phyloP scores from a whole-genome alignment of 2,329 filamentous ascomycete genomes.

The Diplodia seriata region DNA sequence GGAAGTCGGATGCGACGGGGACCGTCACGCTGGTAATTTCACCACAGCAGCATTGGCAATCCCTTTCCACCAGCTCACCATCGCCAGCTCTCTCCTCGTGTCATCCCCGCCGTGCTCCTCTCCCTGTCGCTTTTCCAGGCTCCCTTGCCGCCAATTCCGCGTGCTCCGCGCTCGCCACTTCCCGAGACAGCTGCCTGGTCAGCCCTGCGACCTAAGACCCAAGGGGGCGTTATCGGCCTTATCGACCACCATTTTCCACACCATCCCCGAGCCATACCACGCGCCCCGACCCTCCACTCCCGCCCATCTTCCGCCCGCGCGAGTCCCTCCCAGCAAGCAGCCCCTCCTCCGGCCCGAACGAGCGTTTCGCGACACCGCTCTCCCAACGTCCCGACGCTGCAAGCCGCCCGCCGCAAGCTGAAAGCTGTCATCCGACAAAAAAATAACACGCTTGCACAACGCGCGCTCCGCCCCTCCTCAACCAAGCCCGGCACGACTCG shows the following conservation, averaged over 20 bases:
- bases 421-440: constrained; percentile 9
- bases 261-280: constrained; percentile 15
- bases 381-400: constrained; percentile 6
- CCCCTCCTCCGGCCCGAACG: background rate
- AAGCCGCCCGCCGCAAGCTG: constrained; percentile 1
- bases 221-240: constrained; percentile 25
- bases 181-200: constrained; percentile 23
- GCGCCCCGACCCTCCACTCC: background rate
- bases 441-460: constrained; percentile 16
- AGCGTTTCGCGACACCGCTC: background rate
- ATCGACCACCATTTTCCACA: constrained; percentile 25
- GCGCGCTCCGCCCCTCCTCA: background rate
- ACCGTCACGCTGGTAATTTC: constrained; percentile 24
- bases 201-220: constrained; percentile 25
- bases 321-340: background rate
- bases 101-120: constrained; percentile 5
- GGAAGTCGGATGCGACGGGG: constrained; percentile 17
- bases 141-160: constrained; percentile 3
- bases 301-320: background rate
- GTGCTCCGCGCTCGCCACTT: constrained; percentile 11
- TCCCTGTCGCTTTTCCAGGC: background rate
- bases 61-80: constrained; percentile 23
- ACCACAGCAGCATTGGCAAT: constrained; percentile 5
- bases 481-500: constrained; percentile 1
- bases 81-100: constrained; percentile 6